Conservation (phyloP, 2,329 filamentous ascomycete genomes). For the Ophiostoma sp. region DNA sequence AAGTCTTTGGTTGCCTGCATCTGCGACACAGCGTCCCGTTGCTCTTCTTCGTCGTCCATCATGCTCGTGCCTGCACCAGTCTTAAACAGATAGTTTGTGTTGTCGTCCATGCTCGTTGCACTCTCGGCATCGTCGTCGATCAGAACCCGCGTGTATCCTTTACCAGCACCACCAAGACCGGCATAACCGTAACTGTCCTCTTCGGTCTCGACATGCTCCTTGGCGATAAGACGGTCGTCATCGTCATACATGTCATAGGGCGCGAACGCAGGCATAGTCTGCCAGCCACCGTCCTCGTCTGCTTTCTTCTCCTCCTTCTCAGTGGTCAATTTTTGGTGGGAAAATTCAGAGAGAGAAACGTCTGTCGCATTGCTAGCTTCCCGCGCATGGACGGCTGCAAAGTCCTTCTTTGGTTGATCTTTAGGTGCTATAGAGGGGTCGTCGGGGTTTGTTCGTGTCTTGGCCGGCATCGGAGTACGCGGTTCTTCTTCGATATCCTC, state of each 20-base stretch:
- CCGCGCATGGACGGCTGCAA: conserved; percentile 34
- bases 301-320: conserved; percentile 48
- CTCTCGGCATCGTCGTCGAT: conserved; percentile 93
- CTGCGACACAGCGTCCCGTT: conserved; percentile 78
- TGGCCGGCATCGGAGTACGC: conserved; percentile 1
- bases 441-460: not conserved
- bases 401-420: conserved; percentile 23
- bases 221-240: conserved; percentile 78
- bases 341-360: conserved; percentile 70
- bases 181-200: conserved; percentile 63
- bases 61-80: conserved; percentile 50
- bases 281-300: conserved; percentile 70
- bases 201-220: conserved; percentile 67
- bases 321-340: conserved; percentile 71
- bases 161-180: conserved; percentile 80
- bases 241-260: conserved; percentile 96
- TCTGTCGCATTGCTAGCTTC: conserved; percentile 38
- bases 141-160: conserved; percentile 91
- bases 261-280: conserved; percentile 89
- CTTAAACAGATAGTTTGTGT: conserved; percentile 91
- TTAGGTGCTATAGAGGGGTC: not conserved
- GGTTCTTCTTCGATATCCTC: conserved; percentile 26
- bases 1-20: conserved; percentile 95
- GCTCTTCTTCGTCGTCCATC: conserved; percentile 69
- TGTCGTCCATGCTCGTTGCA: conserved; percentile 92